These are phyloP conservation scores for Plantago ovata DNA, from an alignment of 257 asterid species.

Conservation along the genomic window DNA sequence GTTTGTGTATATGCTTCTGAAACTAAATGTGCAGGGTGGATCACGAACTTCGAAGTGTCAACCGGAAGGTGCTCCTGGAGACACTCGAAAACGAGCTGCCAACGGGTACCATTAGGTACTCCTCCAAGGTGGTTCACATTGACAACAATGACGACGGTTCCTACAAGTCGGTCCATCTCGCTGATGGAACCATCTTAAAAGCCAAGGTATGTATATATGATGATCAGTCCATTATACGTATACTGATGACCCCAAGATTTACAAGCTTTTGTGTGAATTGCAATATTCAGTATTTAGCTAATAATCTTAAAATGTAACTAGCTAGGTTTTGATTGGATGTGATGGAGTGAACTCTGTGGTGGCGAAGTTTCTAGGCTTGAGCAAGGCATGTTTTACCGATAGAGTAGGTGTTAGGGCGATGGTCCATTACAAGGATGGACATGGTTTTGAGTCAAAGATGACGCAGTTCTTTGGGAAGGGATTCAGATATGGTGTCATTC, in stretches of 20 bases:
- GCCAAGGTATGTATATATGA: conserved; percentile 40
- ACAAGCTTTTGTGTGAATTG: no score
- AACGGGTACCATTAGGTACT: conserved; percentile 47
- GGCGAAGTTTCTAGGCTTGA: conserved; percentile 39
- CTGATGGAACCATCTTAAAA: conserved; percentile 59
- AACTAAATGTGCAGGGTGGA: conserved; percentile 40
- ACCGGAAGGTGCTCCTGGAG: conserved; percentile 50
- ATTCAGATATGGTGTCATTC: conserved; percentile 43
- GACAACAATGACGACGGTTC: conserved; percentile 29
- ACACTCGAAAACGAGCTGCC: conserved; percentile 59
- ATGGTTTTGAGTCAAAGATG: conserved; percentile 37
- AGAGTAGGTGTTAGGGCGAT: conserved; percentile 45
- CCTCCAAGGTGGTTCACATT: conserved; percentile 63
- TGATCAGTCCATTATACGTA: no score
- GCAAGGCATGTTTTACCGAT: conserved; percentile 24
- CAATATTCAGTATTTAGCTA: neutral
- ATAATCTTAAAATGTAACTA: neutral
- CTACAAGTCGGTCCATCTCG: conserved; percentile 52
- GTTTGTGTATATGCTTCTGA: neutral
- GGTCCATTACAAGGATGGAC: conserved; percentile 28
- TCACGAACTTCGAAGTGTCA: conserved; percentile 41
- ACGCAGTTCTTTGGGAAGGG: conserved; percentile 44
- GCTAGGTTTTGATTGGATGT: conserved; percentile 47
- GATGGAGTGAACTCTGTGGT: conserved; percentile 56
- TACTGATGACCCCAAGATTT: no score